Evolutionary conservation across 805 yeast genomes (phyloP).

Genomic region (Metschnikowia gelsemii): DNA sequence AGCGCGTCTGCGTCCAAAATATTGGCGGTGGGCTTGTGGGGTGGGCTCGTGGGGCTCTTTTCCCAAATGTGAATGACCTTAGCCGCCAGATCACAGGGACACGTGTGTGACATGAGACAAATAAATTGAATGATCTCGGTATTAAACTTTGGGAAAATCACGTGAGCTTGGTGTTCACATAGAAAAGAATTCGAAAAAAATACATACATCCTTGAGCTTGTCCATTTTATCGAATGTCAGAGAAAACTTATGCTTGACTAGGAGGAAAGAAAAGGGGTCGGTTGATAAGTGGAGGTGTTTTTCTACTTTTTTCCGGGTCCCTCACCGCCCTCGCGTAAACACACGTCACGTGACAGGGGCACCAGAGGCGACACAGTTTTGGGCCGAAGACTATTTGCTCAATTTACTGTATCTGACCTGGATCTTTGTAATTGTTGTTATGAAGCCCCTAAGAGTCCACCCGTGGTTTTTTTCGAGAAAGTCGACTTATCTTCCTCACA

Average conservation of each 20-base stretch:
- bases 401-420: too few species aligned
- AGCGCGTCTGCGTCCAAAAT: not conserved
- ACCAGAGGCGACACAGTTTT: too few species aligned
- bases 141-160: not conserved
- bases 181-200: not conserved
- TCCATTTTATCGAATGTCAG: slow-evolving; percentile 42
- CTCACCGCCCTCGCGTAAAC: slow-evolving; percentile 20
- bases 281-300: slow-evolving; percentile 7
- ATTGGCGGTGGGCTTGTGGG: too few species aligned
- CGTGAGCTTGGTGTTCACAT: not conserved
- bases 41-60: too few species aligned
- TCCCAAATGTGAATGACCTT: not conserved
- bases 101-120: slow-evolving; percentile 2
- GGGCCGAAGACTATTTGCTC: not conserved
- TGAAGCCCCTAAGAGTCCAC: too few species aligned
- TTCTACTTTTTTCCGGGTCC: slow-evolving; percentile 15
- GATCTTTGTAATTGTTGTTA: too few species aligned
- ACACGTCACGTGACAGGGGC: slow-evolving; percentile 23
- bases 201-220: slow-evolving; percentile 60
- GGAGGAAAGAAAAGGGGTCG: slow-evolving; percentile 14
- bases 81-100: not conserved
- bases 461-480: too few species aligned
- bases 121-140: not conserved
- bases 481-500: too few species aligned
- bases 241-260: not conserved